Base-by-base conservation (phyloP, 2,329 filamentous ascomycete genomes). In the Pseudonectria buxi region DNA sequence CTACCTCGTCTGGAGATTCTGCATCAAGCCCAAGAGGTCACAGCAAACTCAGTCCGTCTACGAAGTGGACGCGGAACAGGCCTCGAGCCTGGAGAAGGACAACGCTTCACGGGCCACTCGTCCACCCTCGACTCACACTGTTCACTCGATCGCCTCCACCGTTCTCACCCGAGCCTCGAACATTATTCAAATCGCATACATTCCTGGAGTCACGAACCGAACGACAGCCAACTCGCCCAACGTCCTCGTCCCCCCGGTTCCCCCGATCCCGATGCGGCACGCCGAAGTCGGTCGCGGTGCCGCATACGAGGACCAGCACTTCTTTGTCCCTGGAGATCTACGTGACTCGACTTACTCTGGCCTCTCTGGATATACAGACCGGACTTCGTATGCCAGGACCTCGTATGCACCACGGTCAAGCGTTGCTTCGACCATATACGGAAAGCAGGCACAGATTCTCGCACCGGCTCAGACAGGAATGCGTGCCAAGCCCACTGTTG, bases 161-260 rank as follows among this genome's bases (percentile, higher is more conserved):
- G 88, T 96, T 40, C 76, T 95, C 41, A 96, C 92, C 13, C 81
- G 92, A 43, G 92, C 92, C 32, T 96, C 92, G 54, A 98, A 98
- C 68, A 90, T 98, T 58, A 98, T 98, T 53, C 92, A 96, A 65
- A 98, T 98, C 63, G 92, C 92, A 37, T 98, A 96, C 62, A 96
- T 98, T 47, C 92, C 92, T 11, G 92, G 92, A 41, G 89, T 96
- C 53, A 95, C 87, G 41, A 95, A 95, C 65, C 78, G 90, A 48
- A 88, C 89, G 10, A 81, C 82, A 7, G 84, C 86, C 5, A 81
- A 83, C n/a, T 90, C 87, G 1, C 86, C 86, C 3, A 80, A 78
- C 26, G 68, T 87, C 14, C 74, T 90, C 33, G 84, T 94, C 4
- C 88, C 89, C n/a, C 90, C 90, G 0, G 89, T 98, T 4, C 92